Percentiles rank a stretch among this genome's conserved stretches.
Conservation (phyloP, 805 yeast genomes). For the Phaffomyces antillensis region DNA sequence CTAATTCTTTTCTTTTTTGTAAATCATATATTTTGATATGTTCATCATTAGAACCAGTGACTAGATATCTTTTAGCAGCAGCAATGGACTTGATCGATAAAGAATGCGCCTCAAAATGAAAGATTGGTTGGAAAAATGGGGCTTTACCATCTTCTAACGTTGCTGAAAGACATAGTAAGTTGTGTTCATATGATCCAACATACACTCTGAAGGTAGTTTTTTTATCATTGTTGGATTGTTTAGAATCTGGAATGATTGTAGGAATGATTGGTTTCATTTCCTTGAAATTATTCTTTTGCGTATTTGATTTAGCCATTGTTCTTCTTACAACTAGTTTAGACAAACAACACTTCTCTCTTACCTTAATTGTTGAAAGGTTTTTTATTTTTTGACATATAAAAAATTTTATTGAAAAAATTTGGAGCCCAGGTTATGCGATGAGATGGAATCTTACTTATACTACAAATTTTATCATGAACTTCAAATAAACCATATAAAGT, state of each 20-base stretch:
- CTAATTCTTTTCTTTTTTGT: slow-evolving; percentile 89
- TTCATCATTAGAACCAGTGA: slow-evolving; percentile 93
- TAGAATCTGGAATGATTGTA: slow-evolving; percentile 15
- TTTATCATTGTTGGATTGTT: slow-evolving; percentile 4
- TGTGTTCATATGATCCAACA: slow-evolving; percentile 95
- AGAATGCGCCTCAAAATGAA: slow-evolving; percentile 93
- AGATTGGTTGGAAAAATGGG: slow-evolving; percentile 83
- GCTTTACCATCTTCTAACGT: slow-evolving; percentile 43
- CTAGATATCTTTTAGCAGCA: slow-evolving; percentile 74
- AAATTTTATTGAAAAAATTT: background rate
- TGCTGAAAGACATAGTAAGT: slow-evolving; percentile 74
- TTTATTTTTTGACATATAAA: slow-evolving; percentile 1
- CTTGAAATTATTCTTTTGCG: background rate
- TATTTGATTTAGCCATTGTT: slow-evolving; percentile 9
- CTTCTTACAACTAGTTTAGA: too few relatives aligned
- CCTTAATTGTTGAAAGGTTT: too few relatives aligned
- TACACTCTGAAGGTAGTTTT: slow-evolving; percentile 59
- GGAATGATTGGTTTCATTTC: slow-evolving; percentile 18
- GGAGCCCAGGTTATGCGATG: background rate
- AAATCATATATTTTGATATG: slow-evolving; percentile 91
- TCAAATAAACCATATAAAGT: too few relatives aligned
- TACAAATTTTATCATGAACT: background rate
- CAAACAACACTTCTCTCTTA: background rate
- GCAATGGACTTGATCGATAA: slow-evolving; percentile 83
- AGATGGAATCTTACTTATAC: background rate